phyloP scores from a whole-genome alignment of 257 asterid species.

The Nicotiana otophora region DNA sequence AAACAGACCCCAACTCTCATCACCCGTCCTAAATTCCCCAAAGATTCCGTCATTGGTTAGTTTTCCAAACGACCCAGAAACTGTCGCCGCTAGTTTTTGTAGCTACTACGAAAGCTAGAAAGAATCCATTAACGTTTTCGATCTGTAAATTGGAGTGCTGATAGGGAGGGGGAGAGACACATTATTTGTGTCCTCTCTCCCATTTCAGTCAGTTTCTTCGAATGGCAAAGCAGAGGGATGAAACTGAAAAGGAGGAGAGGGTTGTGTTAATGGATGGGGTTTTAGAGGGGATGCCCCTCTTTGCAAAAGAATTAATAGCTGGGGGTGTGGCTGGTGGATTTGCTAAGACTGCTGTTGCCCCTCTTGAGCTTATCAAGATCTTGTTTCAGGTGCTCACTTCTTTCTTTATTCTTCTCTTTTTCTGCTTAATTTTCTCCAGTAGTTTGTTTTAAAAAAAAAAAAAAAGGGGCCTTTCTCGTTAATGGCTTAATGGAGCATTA shows the following conservation, averaged over 20 bases:
- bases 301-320: slow-evolving; percentile 72
- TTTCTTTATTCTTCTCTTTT: background rate
- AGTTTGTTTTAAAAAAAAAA: too few species aligned
- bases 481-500: too few species aligned
- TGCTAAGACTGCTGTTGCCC: slow-evolving; percentile 85
- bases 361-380: slow-evolving; percentile 90
- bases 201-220: background rate
- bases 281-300: slow-evolving; percentile 54
- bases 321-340: slow-evolving; percentile 90
- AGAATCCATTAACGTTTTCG: background rate
- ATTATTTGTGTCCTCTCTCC: background rate
- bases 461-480: too few species aligned
- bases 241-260: slow-evolving; percentile 12
- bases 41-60: background rate
- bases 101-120: background rate
- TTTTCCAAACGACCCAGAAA: background rate
- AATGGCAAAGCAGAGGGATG: slow-evolving; percentile 49
- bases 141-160: too few species aligned
- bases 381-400: slow-evolving; percentile 58
- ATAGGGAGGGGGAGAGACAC: background rate
- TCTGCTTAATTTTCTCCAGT: background rate
- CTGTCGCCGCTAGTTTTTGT: background rate
- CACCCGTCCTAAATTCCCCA: background rate
- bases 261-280: slow-evolving; percentile 31
- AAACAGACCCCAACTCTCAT: background rate